Conservation (phyloP, 805 yeast genomes). For the Yarrowia phangngaensis region DNA sequence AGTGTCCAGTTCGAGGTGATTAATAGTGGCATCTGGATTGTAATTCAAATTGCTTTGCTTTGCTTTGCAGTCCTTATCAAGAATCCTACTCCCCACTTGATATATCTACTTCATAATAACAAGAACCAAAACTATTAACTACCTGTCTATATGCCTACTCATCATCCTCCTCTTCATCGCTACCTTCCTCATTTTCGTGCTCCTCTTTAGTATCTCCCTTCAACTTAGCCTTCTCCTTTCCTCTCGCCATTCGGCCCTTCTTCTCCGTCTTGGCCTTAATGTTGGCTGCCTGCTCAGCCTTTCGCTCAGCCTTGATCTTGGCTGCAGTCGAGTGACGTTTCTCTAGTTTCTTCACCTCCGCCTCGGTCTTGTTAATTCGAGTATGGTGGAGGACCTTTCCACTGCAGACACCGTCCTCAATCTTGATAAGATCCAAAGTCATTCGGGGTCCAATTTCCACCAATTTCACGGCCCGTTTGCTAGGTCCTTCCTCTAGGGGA, state of each 20-base stretch:
- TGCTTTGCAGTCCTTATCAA: too few relatives aligned
- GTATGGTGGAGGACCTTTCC: conserved; percentile 88
- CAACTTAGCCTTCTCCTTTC: conserved; percentile 40
- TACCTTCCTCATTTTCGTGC: conserved; percentile 27
- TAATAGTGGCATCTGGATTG: too few relatives aligned
- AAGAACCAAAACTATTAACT: neutral
- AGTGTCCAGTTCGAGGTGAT: too few relatives aligned
- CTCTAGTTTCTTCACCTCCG: conserved; percentile 60
- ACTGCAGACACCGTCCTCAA: conserved; percentile 86
- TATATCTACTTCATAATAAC: too few relatives aligned
- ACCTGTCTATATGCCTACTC: conserved; percentile 21
- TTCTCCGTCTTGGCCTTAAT: conserved; percentile 67
- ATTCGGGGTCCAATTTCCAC: conserved; percentile 93
- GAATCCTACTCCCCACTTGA: too few relatives aligned
- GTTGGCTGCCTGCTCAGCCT: conserved; percentile 73
- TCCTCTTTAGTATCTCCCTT: conserved; percentile 34
- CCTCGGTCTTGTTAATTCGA: conserved; percentile 56
- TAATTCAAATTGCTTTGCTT: too few relatives aligned
- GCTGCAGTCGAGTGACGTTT: conserved; percentile 59
- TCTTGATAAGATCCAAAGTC: conserved; percentile 68
- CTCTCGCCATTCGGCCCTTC: conserved; percentile 63
- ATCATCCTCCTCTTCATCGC: conserved; percentile 31
- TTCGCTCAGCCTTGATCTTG: conserved; percentile 64
- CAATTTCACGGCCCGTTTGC: conserved; percentile 81
- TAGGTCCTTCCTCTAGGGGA: conserved; percentile 31